Conservation (phyloP, 352 stramenopile species). For the Phytophthora tubulina region DNA sequence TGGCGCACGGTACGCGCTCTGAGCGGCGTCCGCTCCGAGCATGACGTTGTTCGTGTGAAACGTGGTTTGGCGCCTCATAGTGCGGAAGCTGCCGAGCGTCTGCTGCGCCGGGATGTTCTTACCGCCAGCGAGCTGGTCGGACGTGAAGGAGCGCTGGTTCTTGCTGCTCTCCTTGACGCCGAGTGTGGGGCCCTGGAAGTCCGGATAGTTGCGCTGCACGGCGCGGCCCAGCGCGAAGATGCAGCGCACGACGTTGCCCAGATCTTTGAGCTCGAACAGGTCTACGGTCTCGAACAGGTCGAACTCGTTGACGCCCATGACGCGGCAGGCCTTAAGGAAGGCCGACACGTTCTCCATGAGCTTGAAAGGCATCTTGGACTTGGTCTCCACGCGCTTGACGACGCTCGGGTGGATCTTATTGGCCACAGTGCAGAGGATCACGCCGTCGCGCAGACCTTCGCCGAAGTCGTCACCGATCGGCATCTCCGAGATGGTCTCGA, state of each 20-base stretch:
- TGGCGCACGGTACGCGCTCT: constrained; percentile 62
- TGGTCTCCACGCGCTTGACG: constrained; percentile 78
- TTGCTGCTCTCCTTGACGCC: constrained; percentile 86
- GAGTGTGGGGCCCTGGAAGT: constrained; percentile 79
- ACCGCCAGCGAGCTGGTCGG: constrained; percentile 72
- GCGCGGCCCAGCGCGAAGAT: constrained; percentile 79
- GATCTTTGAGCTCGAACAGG: constrained; percentile 91
- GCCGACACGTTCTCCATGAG: constrained; percentile 93
- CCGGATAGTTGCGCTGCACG: constrained; percentile 77
- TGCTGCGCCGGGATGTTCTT: constrained; percentile 69
- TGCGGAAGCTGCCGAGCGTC: constrained; percentile 77
- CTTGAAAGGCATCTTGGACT: constrained; percentile 93
- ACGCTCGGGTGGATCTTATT: constrained; percentile 83
- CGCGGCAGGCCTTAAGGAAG: constrained; percentile 86
- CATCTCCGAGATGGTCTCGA: constrained; percentile 82
- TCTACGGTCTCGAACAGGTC: constrained; percentile 93
- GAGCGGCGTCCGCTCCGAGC: constrained; percentile 73
- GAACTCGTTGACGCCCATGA: constrained; percentile 90
- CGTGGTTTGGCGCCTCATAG: constrained; percentile 70
- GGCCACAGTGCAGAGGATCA: constrained; percentile 85
- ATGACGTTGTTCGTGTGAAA: constrained; percentile 73
- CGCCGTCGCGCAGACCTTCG: constrained; percentile 77
- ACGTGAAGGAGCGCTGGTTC: constrained; percentile 79
- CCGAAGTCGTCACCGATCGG: constrained; percentile 86
- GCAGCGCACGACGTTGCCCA: constrained; percentile 84